phyloP scores from a whole-genome alignment of 495 filamentous ascomycete genomes.

The Penicillium angulare region DNA sequence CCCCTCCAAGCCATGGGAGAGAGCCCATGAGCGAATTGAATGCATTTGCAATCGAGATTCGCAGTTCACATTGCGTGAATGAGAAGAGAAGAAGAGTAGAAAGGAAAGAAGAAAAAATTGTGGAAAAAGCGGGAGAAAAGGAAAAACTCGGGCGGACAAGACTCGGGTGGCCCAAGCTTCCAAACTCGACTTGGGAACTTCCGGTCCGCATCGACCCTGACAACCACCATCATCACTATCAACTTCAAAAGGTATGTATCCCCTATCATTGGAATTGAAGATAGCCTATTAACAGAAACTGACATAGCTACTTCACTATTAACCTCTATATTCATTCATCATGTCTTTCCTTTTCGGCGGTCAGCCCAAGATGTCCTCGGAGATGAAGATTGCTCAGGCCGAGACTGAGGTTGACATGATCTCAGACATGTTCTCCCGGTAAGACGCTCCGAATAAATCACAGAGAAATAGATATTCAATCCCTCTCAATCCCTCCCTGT shows the following conservation, averaged over 20 bases:
- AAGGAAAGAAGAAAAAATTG: conserved; percentile 13
- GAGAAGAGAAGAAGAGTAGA: conserved; percentile 15
- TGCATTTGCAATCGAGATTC: conserved; percentile 27
- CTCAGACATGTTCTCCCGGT: conserved; percentile 96
- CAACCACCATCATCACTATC: conserved; percentile 2
- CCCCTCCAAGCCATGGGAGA: conserved; percentile 22
- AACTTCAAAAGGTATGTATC: conserved; percentile 1
- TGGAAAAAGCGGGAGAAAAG: conserved; percentile 21
- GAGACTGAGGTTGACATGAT: conserved; percentile 92
- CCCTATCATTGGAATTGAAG: not conserved
- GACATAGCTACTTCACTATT: conserved; percentile 1
- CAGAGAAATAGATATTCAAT: too few relatives aligned
- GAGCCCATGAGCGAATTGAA: conserved; percentile 37
- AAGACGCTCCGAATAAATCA: too few relatives aligned
- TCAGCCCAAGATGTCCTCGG: conserved; percentile 82
- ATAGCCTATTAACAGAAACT: conserved; percentile 2
- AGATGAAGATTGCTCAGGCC: conserved; percentile 91
- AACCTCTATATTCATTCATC: conserved; percentile 31
- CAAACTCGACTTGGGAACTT: conserved; percentile 18
- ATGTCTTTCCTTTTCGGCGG: conserved; percentile 97
- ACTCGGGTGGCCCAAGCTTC: conserved; percentile 36
- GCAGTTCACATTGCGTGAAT: conserved; percentile 22
- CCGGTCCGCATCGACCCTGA: conserved; percentile 11
- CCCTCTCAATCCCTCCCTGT: too few relatives aligned
- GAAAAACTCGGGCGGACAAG: conserved; percentile 13